Evolutionary conservation across 805 yeast species (phyloP), one percentile per base, ranked within the genome.

Genomic region (Scheffersomyces spartinae): DNA sequence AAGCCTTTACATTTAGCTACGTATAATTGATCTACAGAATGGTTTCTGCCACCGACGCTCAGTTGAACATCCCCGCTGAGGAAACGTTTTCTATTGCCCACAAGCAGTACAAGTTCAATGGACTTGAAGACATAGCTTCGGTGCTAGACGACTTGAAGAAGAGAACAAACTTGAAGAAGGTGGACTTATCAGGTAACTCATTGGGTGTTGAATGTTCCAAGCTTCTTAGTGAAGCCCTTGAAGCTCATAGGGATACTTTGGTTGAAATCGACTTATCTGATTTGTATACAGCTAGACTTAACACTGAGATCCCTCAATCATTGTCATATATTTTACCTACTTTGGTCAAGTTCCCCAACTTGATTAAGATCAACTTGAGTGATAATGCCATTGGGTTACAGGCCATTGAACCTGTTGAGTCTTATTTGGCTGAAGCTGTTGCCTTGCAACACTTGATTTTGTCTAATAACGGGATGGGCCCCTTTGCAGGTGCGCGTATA

Each of bases 341-440:
- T 2, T 63, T 91, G 27, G 60, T 82, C 36, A 52, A 70, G 35
- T 75, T 83, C 39, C 70, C 76, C 26, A 68, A 77, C 15, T 63
- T 88, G 39, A 68, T 68, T 34, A 74, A 83, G 20, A 61, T 91
- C 32, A 81, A 91, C 51, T 63, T 91, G 35, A 76, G 94, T 42
- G 98, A 91, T 52, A 91, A 91, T 49, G 99, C 99, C 0, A 79
- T 88, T 49, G 99, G 99, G 8, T 76, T 91, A 45, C 93, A 91
- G 45, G 81, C 97, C 13, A 83, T 91, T 34, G 94, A 79, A 31
- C 93, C 91, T 6, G 65, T 91, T 29, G 95, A 91, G 47, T 64
- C 61, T 15, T 85, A 76, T 42, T 61, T 91, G 31, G 59, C 81
- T 8, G 64, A 76, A 40, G 94, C 88, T 18, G 67, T 71, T 10